phyloP scores from a whole-genome alignment of 768 basidiomycete genomes.

The Dacryopinax spathularia region DNA sequence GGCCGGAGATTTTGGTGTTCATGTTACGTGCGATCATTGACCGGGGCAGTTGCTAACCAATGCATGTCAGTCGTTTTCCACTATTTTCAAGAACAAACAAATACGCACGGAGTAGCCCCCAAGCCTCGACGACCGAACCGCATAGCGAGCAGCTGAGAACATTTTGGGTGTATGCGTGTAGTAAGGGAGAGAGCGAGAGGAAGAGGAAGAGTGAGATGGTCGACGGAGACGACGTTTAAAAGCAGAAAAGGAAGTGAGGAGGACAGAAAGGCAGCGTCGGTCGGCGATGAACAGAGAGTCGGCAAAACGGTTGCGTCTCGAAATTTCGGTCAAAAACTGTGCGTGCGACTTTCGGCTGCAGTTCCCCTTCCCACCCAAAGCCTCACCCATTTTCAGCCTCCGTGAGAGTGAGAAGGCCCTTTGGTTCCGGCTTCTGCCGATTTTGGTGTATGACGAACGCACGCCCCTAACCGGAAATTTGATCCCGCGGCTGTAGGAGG shows the following conservation, averaged over 20 bases:
- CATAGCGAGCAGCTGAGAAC: constrained; percentile 17
- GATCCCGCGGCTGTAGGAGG: neutral
- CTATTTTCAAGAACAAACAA: neutral
- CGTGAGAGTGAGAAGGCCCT: too few species aligned
- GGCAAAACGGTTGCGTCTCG: neutral
- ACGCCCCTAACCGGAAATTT: neutral
- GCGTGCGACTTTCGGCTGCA: neutral
- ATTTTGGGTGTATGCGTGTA: constrained; percentile 10
- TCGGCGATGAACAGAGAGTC: neutral
- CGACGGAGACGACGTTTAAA: neutral
- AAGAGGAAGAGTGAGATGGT: constrained; percentile 3
- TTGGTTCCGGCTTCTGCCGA: neutral
- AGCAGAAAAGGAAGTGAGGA: neutral
- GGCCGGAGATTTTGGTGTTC: constrained; percentile 87
- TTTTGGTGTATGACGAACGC: neutral
- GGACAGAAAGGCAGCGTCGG: neutral
- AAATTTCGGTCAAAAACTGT: constrained; percentile 5
- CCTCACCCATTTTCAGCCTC: neutral
- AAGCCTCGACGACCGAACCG: constrained; percentile 8
- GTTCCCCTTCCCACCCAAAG: too few species aligned
- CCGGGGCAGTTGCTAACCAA: constrained; percentile 36
- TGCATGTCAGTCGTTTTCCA: constrained; percentile 7
- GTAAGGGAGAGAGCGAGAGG: constrained; percentile 5
- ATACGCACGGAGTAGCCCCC: constrained; percentile 9
- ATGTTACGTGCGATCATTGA: constrained; percentile 76